phyloP scores from a whole-genome alignment of 2,329 filamentous ascomycete species.

The Lecanicillium sp. region DNA sequence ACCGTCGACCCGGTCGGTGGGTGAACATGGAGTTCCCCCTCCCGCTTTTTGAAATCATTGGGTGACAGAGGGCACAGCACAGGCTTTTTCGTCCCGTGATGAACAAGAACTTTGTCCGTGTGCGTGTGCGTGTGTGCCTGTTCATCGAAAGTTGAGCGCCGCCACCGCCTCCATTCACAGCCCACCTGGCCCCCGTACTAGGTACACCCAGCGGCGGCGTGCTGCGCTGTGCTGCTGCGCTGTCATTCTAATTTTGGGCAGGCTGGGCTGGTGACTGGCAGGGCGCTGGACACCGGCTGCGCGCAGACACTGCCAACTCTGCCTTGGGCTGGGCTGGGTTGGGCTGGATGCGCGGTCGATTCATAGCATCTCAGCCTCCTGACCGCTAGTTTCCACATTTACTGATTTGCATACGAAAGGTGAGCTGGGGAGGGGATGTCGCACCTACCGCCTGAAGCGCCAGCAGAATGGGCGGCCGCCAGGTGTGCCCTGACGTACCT shows the following conservation, averaged over 20 bases:
- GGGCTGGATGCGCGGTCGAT: slow-evolving; percentile 1
- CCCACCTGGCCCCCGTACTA: slow-evolving; percentile 9
- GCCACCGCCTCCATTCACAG: slow-evolving; percentile 9
- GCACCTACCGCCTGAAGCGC: slow-evolving; percentile 11
- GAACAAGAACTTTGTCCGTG: neutral
- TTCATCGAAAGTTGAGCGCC: slow-evolving; percentile 5
- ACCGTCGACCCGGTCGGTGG: slow-evolving; percentile 7
- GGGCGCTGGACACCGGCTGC: neutral
- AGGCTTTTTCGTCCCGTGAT: slow-evolving; percentile 1
- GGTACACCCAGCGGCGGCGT: slow-evolving; percentile 6
- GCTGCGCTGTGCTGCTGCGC: slow-evolving; percentile 4
- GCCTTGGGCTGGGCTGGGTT: slow-evolving; percentile 9
- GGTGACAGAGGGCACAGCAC: neutral
- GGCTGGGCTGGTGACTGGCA: slow-evolving; percentile 6
- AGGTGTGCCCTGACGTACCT: neutral
- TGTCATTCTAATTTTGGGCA: neutral
- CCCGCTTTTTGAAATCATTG: neutral
- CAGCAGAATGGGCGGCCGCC: slow-evolving; percentile 2
- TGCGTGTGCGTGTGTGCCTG: slow-evolving; percentile 3
- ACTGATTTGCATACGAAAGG: too few relatives aligned
- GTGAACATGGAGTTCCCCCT: slow-evolving; percentile 11
- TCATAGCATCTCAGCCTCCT: slow-evolving; percentile 1
- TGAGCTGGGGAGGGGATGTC: neutral
- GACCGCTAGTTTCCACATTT: slow-evolving; percentile 11
- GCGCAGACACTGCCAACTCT: slow-evolving; percentile 1